Evolutionary conservation across 768 basidiomycete genomes (phyloP), one percentile per base, ranked within the genome.

Genomic region (Clavaria fumosa): DNA sequence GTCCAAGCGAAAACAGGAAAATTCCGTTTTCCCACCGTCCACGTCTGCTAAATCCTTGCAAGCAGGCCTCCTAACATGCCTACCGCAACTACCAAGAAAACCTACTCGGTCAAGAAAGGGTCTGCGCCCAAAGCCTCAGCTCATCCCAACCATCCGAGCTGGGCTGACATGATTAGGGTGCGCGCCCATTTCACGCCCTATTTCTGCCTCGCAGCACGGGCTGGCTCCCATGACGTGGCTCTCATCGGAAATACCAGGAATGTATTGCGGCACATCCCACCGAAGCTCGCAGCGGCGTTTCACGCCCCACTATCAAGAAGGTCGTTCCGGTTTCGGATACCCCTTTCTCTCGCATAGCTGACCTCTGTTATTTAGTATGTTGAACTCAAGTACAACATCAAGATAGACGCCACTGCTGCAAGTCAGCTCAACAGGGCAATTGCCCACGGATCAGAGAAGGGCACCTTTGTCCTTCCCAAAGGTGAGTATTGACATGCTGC

Each of bases 341-440:
- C 37, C 38, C 33, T 37, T 39, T 26, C 36, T 42, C 41, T 43
- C 39, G 42, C 43, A 43, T 39, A 39, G 41, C 31, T 28, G 26
- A 28, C 26, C 9, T 28, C 9, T 28, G 26, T 38, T n/a, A n/a
- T 35, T 15, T 42, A 89, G 85, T 69, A 88, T 56, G 75, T 91
- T 40, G 83, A 86, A 60, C 65, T 70, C 46, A 80, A 72, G 51
- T 93, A 88, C 64, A 74, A 75, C 52, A 64, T 93, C 47, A 71
- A 76, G 50, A 68, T 84, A 48, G 78, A 75, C 47, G 69, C 76
- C 44, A 61, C 81, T 7, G 73, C 83, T 53, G 67, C 67, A 47
- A 74, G 67, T 44, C 78, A 85, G 60, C 72, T 95, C 55, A 78
- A 76, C 53, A 75, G 72, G 43, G 88, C 89, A 44, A 89, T 95